Evolutionary conservation across 2,329 filamentous ascomycete genomes (phyloP).

Genomic region (Elsinoe ampelina): DNA sequence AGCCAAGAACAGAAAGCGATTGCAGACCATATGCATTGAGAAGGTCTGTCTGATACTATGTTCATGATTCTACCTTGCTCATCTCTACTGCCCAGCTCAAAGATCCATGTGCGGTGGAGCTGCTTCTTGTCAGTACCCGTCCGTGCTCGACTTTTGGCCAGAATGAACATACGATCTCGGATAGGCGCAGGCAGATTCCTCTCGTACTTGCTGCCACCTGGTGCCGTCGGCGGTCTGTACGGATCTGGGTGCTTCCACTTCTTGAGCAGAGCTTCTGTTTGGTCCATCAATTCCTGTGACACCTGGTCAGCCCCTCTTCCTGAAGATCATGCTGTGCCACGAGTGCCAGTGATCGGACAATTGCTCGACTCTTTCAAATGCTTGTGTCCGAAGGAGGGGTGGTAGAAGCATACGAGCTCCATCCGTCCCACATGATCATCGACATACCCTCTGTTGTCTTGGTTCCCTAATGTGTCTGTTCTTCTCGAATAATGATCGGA

Average conservation of each 20-base stretch:
- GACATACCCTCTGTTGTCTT: conserved; percentile 69
- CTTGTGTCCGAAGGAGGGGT: not conserved
- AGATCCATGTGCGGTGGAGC: conserved; percentile 43
- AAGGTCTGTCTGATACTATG: conserved; percentile 15
- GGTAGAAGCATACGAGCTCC: conserved; percentile 7
- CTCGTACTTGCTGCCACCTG: conserved; percentile 95
- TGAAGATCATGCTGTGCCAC: not conserved
- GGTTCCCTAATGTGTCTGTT: conserved; percentile 79
- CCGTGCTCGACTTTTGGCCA: not conserved
- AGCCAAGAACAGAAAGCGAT: not conserved
- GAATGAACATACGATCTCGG: conserved; percentile 59
- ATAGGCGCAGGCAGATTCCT: conserved; percentile 76
- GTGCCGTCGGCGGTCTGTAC: conserved; percentile 79
- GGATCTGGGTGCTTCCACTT: conserved; percentile 98
- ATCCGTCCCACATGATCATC: not conserved
- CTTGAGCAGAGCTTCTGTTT: conserved; percentile 79
- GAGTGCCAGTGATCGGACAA: not conserved
- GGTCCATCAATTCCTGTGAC: conserved; percentile 64
- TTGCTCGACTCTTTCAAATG: not conserved
- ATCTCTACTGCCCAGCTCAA: conserved; percentile 21
- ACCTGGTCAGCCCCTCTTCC: not conserved
- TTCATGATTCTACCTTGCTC: not conserved
- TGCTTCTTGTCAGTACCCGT: conserved; percentile 21
- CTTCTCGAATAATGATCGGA: conserved; percentile 87
- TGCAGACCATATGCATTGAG: conserved; percentile 2